These are phyloP conservation scores for Malus hybrid DNA, from an alignment of 331 rosid genomes.

Conservation along the genomic window DNA sequence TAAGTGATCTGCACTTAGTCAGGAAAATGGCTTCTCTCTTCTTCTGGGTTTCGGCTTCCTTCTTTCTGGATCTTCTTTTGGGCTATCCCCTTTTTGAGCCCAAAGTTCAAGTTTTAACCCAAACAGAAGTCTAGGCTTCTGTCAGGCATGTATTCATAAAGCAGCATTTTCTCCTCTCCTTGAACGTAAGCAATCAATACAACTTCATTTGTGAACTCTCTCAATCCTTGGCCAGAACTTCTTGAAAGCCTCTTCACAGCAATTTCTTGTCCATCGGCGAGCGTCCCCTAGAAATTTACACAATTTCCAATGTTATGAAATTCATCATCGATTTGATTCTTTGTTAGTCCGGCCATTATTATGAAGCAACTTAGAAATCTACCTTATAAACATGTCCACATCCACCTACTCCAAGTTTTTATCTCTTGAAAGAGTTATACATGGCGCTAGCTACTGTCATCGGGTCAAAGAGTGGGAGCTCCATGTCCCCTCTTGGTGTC, in stretches of 20 bases:
- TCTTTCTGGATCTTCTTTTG: no score
- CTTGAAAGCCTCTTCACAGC: not conserved
- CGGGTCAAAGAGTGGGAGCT: not conserved
- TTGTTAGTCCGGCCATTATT: not conserved
- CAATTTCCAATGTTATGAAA: not conserved
- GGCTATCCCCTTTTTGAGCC: no score
- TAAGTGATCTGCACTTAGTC: no score
- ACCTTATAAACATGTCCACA: conserved; percentile 35
- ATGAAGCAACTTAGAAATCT: not conserved
- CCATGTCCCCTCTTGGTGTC: conserved; percentile 12
- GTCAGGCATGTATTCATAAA: no score
- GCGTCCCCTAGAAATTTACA: conserved; percentile 15
- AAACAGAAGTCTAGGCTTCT: no score
- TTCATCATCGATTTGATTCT: no score
- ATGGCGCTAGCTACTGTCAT: conserved; percentile 18
- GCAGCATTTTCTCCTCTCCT: no score
- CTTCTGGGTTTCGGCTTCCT: no score
- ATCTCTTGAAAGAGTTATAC: conserved; percentile 10
- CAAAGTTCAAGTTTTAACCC: no score
- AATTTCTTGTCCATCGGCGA: not conserved
- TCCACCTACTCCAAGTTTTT: conserved; percentile 39
- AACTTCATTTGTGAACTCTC: not conserved
- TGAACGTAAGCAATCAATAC: not conserved
- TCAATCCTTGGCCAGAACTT: not conserved
- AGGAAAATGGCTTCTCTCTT: no score